Base-by-base conservation (phyloP, 192 early-diverging fungal genomes). In the Coemansia sp. region DNA sequence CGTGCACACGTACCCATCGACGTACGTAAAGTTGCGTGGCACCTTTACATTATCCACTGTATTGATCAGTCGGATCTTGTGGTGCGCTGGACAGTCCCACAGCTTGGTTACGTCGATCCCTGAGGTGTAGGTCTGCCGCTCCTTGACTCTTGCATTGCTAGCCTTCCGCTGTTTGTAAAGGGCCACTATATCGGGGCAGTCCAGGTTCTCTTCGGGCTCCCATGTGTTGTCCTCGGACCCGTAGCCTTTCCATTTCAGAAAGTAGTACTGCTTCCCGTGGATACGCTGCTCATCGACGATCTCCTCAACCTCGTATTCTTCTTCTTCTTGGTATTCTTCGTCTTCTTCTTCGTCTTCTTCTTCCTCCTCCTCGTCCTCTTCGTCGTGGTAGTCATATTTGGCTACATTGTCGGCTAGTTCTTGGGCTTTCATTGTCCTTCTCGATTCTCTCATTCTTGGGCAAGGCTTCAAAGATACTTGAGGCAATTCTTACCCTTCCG, bases 161-260 rank as follows among this genome's bases (percentile, higher is more conserved):
- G 25, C 21, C 20, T 16, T 74, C 39, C 40, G 26, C 15, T 28
- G 13, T 15, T 20, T 35, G 61, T 74, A 81, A 15, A 26, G 40
- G 2, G 59, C 49, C 2, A 71, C 23, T n/a, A 81, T 57, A 1
- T 46, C 56, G 0, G 45, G 48, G 58, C 79, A 81, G 29, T 61
- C 43, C 25, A 77, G 60, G 59, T 77, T 33, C 13, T 67, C 71
- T 29, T 65, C 61, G 16, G 80, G 79, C 63, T 81, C 79, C 79
- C 79, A 81, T 4, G 74, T 73, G 71, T 81, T 74, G 13, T 64
- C 62, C 4, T 69, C 63, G 2, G 35, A 2, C 5, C 16, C 29
- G 57, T 81, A 81, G 0, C 70, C 74, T 48, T 71, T 67, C 79
- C 79, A 81, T 25, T 75, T 81, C 37, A 81, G 56, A 10, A 40